Conservation (phyloP, 148 eudicot genomes). For the Chenopodium quinoa region DNA sequence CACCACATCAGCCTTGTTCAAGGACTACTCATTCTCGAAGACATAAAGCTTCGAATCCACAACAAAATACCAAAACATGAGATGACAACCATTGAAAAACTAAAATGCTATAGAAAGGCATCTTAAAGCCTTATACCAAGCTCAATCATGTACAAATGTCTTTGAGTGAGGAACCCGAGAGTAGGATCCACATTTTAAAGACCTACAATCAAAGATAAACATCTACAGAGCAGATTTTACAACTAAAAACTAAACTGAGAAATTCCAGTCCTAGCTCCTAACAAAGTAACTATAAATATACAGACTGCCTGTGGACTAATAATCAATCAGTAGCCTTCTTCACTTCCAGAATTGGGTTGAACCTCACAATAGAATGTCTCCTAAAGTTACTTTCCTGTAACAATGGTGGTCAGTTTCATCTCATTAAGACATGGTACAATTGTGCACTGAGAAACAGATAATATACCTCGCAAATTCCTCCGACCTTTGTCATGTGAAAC, state of each 20-base stretch:
- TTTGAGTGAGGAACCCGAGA: slow-evolving; percentile 8
- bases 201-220: slow-evolving; percentile 24
- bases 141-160: slow-evolving; percentile 23
- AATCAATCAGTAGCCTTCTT: slow-evolving; percentile 27
- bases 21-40: not conserved
- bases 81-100: slow-evolving; percentile 15
- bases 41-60: not conserved
- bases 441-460: not conserved
- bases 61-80: not conserved
- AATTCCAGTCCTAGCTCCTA: slow-evolving; percentile 26
- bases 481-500: slow-evolving; percentile 60
- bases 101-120: slow-evolving; percentile 27
- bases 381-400: slow-evolving; percentile 28
- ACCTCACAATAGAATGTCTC: not conserved
- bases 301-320: slow-evolving; percentile 24
- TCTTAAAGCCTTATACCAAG: slow-evolving; percentile 27
- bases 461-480: slow-evolving; percentile 47
- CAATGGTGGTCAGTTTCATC: not conserved
- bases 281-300: slow-evolving; percentile 31
- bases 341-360: slow-evolving; percentile 7
- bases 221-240: slow-evolving; percentile 33
- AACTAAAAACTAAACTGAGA: slow-evolving; percentile 23
- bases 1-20: not conserved
- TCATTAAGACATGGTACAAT: not conserved
- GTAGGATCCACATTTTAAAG: slow-evolving; percentile 21